Base-by-base conservation (phyloP, 2,329 filamentous ascomycete genomes). In the Xylariales sp. region DNA sequence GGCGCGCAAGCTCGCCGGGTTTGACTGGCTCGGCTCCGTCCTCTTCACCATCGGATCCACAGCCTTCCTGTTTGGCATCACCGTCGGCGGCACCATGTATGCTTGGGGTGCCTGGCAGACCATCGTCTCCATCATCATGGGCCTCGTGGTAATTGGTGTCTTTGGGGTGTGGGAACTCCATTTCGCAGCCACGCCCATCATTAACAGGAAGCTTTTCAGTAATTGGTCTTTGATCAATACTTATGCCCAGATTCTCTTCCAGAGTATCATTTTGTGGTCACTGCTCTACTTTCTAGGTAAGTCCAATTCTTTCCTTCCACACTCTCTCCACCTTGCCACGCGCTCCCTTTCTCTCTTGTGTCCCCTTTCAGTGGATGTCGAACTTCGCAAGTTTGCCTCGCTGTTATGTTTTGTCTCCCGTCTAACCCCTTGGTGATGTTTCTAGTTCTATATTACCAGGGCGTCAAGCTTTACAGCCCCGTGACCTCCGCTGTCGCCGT, bases 31-130 rank as follows among this genome's bases (percentile, higher is more conserved):
- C 25, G 83, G 84, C 3, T 70, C 74, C 4, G 47, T 74, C 1
- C 52, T 87, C 4, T 85, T 87, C 52, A 67, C 83, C n/a, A 72
- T 35, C 15, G 37, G 38, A 17, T 39, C 43, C n/a, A 34, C 46
- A 5, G 20, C 36, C 5, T 41, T 50, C 19, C 20, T 50, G 23
- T 44, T 50, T 18, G 47, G 47, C 2, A 33, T 85, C 4, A 80
- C 78, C 2, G 83, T 80, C 67, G 83, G 81, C 12, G 83, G 82
- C 27, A 70, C 84, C 13, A 76, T 81, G 60, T 85, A 83, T 53
- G 51, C 67, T 1, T 87, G 82, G 83, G 53, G 61, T 28, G 78
- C 70, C 5, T 83, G 76, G 69, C 67, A 70, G 3, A 81, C 78
- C 0, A 61, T 87, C 3, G 68, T 81, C 2, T 81, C 82, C 0